phyloP scores from a whole-genome alignment of 768 basidiomycete genomes.

The Tricholoma sp. region DNA sequence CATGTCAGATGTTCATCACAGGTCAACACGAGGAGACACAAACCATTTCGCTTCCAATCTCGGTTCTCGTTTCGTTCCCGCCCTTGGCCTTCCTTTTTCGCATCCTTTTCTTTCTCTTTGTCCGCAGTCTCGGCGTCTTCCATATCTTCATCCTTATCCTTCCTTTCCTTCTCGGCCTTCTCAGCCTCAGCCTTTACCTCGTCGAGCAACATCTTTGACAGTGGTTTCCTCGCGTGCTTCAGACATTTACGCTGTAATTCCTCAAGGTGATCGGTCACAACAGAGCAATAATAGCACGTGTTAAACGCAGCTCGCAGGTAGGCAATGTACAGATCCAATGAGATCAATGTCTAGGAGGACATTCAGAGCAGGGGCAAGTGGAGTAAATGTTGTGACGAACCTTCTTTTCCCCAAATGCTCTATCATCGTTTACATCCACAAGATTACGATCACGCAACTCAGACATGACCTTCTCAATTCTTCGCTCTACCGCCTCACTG shows the following conservation, averaged over 20 bases:
- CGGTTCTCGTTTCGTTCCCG: conserved; percentile 22
- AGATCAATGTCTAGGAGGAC: conserved; percentile 57
- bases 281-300: conserved; percentile 97
- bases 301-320: conserved; percentile 91
- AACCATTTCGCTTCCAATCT: conserved; percentile 63
- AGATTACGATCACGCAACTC: conserved; percentile 63
- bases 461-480: conserved; percentile 71
- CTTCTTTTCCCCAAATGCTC: conserved; percentile 65
- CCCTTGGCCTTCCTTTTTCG: conserved; percentile 16
- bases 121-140: conserved; percentile 29
- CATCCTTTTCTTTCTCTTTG: conserved; percentile 35
- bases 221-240: conserved; percentile 79
- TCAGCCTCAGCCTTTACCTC: conserved; percentile 56
- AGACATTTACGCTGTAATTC: conserved; percentile 94
- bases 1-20: conserved; percentile 7
- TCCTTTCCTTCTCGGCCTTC: conserved; percentile 43
- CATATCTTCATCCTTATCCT: conserved; percentile 34
- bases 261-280: conserved; percentile 89
- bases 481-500: conserved; percentile 77
- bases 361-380: conserved; percentile 9
- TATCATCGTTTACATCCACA: conserved; percentile 58
- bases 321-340: conserved; percentile 88
- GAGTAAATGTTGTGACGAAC: conserved; percentile 29
- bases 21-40: conserved; percentile 15
- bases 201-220: conserved; percentile 56